These are phyloP conservation scores for Blumeriella jaapii DNA, from an alignment of 2,329 filamentous ascomycete genomes.

Conservation along the genomic window DNA sequence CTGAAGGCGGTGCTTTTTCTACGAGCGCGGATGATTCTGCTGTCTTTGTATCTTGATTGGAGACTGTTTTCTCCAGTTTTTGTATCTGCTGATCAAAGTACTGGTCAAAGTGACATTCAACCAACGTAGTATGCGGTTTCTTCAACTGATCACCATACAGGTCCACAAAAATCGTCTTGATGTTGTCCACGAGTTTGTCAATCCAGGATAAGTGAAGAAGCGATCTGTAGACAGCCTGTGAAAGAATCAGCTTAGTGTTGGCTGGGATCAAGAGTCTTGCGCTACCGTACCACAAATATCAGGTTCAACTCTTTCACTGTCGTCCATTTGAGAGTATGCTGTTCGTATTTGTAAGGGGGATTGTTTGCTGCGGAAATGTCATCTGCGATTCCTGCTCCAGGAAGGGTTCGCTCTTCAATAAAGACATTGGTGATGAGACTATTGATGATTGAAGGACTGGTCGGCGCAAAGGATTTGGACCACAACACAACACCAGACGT, in stretches of 20 bases:
- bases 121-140: conserved; percentile 63
- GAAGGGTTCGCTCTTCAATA: conserved; percentile 77
- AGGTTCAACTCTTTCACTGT: conserved; percentile 83
- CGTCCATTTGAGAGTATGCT: conserved; percentile 92
- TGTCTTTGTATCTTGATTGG: conserved; percentile 21
- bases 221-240: conserved; percentile 88
- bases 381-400: conserved; percentile 44
- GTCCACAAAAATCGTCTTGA: conserved; percentile 82
- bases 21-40: conserved; percentile 19
- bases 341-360: conserved; percentile 75
- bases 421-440: conserved; percentile 93
- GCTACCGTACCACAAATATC: conserved; percentile 75
- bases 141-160: conserved; percentile 82
- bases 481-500: conserved; percentile 94
- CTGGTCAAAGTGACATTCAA: conserved; percentile 77
- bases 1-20: conserved; percentile 17
- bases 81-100: conserved; percentile 91
- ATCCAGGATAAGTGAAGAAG: conserved; percentile 94
- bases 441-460: conserved; percentile 79
- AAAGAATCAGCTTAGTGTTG: background rate
- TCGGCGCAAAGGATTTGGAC: conserved; percentile 75
- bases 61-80: conserved; percentile 56
- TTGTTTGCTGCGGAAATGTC: conserved; percentile 51
- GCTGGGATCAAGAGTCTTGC: background rate
- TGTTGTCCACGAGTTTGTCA: conserved; percentile 90